A percentile compares a stretch with the other conserved stretches of the same genome.
phyloP scores from a whole-genome alignment of 2,329 filamentous ascomycete species.

The Hymenoscyphus fraxineus region DNA sequence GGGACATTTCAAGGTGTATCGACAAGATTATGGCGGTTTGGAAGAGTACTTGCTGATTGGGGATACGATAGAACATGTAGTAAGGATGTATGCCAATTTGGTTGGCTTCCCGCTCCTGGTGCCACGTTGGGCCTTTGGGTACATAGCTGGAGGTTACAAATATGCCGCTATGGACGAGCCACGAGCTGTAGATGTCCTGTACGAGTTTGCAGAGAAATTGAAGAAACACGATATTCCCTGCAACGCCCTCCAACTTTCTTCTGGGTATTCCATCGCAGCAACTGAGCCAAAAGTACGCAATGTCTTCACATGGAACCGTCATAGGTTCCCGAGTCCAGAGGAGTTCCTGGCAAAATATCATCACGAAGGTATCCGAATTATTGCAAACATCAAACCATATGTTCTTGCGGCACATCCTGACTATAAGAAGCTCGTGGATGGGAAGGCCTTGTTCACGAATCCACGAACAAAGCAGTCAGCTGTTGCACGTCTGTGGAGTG shows the following conservation, averaged over 20 bases:
- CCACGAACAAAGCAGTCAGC: slow-evolving; percentile 49
- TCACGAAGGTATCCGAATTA: slow-evolving; percentile 59
- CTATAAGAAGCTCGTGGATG: slow-evolving; percentile 56
- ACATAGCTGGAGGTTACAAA: slow-evolving; percentile 64
- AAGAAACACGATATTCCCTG: slow-evolving; percentile 49
- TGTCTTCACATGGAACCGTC: slow-evolving; percentile 67
- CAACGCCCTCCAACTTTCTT: slow-evolving; percentile 41
- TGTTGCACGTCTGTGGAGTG: slow-evolving; percentile 65
- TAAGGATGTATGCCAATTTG: slow-evolving; percentile 62
- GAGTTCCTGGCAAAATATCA: slow-evolving; percentile 61
- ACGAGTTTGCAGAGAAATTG: slow-evolving; percentile 30
- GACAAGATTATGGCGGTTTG: slow-evolving; percentile 67
- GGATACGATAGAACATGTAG: slow-evolving; percentile 61
- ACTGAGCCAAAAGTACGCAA: slow-evolving; percentile 65
- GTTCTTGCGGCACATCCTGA: slow-evolving; percentile 63
- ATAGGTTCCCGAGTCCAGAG: slow-evolving; percentile 66
- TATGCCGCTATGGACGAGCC: slow-evolving; percentile 56
- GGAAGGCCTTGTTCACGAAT: slow-evolving; percentile 62
- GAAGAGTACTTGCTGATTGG: slow-evolving; percentile 69
- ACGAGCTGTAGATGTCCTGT: slow-evolving; percentile 46
- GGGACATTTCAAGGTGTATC: slow-evolving; percentile 71
- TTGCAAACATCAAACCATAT: slow-evolving; percentile 73
- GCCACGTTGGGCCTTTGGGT: slow-evolving; percentile 70
- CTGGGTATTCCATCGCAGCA: slow-evolving; percentile 65
- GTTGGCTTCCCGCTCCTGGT: slow-evolving; percentile 66